Percentiles rank a stretch among this genome's conserved stretches.
These are phyloP conservation scores for Trichoderma sp. DNA, from an alignment of 2,329 filamentous ascomycete genomes.

Conservation along the genomic window DNA sequence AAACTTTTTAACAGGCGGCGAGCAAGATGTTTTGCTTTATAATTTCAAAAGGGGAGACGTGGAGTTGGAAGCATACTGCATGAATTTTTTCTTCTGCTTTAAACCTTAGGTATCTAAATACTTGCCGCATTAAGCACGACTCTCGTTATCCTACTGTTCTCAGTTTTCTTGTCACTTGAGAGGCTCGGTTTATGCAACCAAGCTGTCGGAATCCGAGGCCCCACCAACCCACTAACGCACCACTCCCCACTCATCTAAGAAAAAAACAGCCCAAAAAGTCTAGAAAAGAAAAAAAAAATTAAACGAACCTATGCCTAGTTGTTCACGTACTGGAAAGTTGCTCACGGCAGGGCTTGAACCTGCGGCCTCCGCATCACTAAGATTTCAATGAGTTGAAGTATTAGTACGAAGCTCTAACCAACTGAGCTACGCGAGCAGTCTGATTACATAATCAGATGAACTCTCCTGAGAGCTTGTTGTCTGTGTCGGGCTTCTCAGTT, in stretches of 20 bases:
- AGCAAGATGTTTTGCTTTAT: neutral
- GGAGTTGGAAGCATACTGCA: neutral
- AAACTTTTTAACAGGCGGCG: neutral
- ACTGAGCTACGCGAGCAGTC: neutral
- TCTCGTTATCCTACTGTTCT: neutral
- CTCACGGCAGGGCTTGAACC: neutral
- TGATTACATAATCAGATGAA: too few relatives aligned
- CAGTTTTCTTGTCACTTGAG: neutral
- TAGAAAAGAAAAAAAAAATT: neutral
- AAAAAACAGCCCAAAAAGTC: neutral
- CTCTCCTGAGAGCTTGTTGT: neutral
- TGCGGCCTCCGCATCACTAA: neutral
- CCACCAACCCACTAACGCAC: neutral
- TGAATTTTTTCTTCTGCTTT: neutral
- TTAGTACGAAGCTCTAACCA: slow-evolving; percentile 4
- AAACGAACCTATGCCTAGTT: neutral
- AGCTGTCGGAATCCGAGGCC: neutral
- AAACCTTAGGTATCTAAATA: neutral
- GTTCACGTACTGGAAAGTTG: neutral
- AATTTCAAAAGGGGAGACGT: neutral
- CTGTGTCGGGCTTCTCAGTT: too few relatives aligned
- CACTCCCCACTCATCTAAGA: neutral
- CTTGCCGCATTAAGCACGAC: neutral
- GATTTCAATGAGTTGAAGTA: neutral
- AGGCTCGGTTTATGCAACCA: neutral